Base-by-base conservation (phyloP, 208 protist species). In the Phytomonas francai region DNA sequence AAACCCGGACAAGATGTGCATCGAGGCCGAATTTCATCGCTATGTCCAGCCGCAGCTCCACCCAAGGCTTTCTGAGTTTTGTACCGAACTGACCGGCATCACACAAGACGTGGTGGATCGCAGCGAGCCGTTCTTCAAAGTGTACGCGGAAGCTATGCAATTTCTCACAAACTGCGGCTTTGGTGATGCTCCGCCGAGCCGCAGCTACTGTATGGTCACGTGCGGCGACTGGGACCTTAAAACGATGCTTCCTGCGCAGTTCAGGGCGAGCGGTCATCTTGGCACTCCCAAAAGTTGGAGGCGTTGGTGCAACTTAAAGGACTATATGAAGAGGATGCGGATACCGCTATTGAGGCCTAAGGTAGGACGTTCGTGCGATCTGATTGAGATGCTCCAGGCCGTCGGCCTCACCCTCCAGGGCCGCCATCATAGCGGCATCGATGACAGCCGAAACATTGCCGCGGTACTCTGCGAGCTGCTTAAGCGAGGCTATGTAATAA, bases 211-310 rank as follows among this genome's bases (percentile, higher is more conserved):
- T 62, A 70, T 97, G 29, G 87, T 97, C 5, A 97, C 93, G 32
- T 98, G 95, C 74, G 94, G 97, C 14, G 94, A 98, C 70, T 98
- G 95, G 93, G 95, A 98, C 67, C 68, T 98, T 11, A 72, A 85
- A 29, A 89, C 83, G 29, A 91, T 94, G 88, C 79, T 97, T 8
- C 90, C 85, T 11, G 60, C 68, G 33, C 89, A 94, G 71, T 63
- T 92, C 33, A 51, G 64, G 1, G 14, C 81, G 19, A 79, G 68
- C n/a, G 75, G 74, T 4, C 31, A 58, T 14, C 59, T 82, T 22
- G 51, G 65, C 14, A 34, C 61, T 14, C 33, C 39, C 3, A 16
- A 58, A 3, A 75, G 76, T 8, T 89, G 92, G 34, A 42, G 71
- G 19, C 75, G 74, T 25, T 97, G 93, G 93, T 88, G 90, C 64